Evolutionary conservation across 2,329 filamentous ascomycete species (phyloP).

Genomic region (Aspergillus sp.): DNA sequence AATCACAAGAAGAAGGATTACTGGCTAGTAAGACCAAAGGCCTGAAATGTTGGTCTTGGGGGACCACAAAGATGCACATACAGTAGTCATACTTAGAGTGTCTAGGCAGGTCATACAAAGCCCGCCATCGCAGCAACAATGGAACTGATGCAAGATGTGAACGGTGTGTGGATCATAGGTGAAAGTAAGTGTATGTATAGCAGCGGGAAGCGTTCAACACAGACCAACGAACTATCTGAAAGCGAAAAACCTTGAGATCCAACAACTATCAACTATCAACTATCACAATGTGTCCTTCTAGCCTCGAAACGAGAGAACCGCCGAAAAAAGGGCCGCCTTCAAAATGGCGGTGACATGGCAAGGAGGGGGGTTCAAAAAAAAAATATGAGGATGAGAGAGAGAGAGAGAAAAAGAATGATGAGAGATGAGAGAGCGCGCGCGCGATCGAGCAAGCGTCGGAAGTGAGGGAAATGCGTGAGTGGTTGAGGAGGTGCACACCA

Average conservation of each 20-base stretch:
- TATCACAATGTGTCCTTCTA: not conserved
- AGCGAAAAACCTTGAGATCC: not conserved
- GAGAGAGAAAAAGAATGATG: not conserved
- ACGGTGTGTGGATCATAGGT: conserved; percentile 23
- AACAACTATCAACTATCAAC: not conserved
- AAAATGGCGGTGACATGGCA: conserved; percentile 16
- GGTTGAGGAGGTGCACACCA: not conserved
- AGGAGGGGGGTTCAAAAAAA: not conserved
- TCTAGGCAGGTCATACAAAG: not conserved
- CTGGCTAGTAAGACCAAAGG: not conserved
- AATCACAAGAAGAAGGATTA: not conserved
- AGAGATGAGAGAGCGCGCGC: not conserved
- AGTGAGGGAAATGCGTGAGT: conserved; percentile 2
- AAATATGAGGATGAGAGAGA: not conserved
- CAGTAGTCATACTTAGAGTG: not conserved
- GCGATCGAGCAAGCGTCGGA: not conserved
- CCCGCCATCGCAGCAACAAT: not conserved
- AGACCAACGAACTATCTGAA: conserved; percentile 14
- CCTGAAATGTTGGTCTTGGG: not conserved
- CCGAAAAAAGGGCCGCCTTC: conserved; percentile 2
- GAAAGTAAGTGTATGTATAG: conserved; percentile 13
- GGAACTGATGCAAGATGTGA: conserved; percentile 23
- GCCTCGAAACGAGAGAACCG: conserved; percentile 1
- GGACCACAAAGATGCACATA: not conserved
- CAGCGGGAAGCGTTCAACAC: conserved; percentile 20